A percentile compares a stretch with the other conserved stretches of the same genome.
These are phyloP conservation scores for Thinopyrum elongatum DNA, from an alignment of 176 grass and related monocot genomes.

Conservation along the genomic window DNA sequence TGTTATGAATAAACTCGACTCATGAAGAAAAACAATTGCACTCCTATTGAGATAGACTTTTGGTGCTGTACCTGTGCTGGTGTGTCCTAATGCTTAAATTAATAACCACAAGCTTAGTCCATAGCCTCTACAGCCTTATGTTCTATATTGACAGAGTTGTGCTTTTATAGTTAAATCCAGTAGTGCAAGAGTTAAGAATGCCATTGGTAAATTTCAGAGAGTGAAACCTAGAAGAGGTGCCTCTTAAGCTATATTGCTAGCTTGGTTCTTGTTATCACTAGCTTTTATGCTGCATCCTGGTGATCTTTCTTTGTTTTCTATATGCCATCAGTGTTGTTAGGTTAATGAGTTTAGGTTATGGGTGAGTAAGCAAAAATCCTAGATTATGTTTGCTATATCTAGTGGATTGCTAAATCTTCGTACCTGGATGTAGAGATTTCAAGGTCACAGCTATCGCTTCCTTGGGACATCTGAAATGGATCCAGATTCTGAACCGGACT, in stretches of 20 bases:
- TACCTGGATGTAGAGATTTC: constrained; percentile 75
- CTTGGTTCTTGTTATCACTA: neutral
- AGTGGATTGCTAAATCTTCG: constrained; percentile 6
- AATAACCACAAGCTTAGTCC: neutral
- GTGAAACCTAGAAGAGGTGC: neutral
- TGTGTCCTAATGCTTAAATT: neutral
- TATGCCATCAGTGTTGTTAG: neutral
- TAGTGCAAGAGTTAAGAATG: constrained; percentile 9
- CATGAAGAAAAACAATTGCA: neutral
- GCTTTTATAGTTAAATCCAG: neutral
- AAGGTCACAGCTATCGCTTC: constrained; percentile 92
- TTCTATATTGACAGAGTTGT: neutral
- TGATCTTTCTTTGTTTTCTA: neutral
- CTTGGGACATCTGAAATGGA: constrained; percentile 91
- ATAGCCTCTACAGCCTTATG: neutral
- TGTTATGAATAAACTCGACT: constrained; percentile 7
- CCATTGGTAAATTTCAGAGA: neutral
- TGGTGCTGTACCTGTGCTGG: neutral
- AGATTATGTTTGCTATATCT: neutral
- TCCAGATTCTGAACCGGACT: constrained; percentile 96
- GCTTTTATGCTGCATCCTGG: neutral
- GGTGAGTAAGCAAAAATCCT: constrained; percentile 20
- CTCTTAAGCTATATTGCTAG: neutral
- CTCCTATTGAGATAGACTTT: neutral
- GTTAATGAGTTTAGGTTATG: neutral